A percentile compares a stretch with the other conserved stretches of the same genome.
phyloP scores from a whole-genome alignment of 768 basidiomycete species.

The Pulveroboletus sp. region DNA sequence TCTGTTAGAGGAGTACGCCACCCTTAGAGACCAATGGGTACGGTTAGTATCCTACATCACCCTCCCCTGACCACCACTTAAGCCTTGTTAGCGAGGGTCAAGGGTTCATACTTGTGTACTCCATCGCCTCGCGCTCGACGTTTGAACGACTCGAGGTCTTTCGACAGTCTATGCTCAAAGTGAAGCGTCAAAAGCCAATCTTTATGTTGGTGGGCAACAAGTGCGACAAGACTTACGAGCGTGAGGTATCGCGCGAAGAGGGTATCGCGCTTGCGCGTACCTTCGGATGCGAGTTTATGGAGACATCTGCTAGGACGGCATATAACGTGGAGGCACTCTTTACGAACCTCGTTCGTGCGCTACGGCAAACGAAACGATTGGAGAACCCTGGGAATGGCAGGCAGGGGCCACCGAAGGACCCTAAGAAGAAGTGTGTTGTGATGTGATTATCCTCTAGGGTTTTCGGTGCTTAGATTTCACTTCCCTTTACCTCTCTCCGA shows the following conservation, averaged over 20 bases:
- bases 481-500: constrained; percentile 66
- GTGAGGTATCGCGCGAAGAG: constrained; percentile 90
- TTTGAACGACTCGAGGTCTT: constrained; percentile 89
- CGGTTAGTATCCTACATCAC: constrained; percentile 52
- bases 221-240: constrained; percentile 84
- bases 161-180: constrained; percentile 84
- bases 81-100: constrained; percentile 78
- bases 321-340: constrained; percentile 90
- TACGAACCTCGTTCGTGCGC: constrained; percentile 76
- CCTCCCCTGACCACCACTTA: constrained; percentile 8
- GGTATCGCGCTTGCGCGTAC: constrained; percentile 75
- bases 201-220: constrained; percentile 98
- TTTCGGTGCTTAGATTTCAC: constrained; percentile 62
- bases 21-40: constrained; percentile 96
- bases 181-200: constrained; percentile 79
- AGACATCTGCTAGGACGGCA: constrained; percentile 95
- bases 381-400: constrained; percentile 43
- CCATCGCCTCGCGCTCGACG: constrained; percentile 89
- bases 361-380: constrained; percentile 62
- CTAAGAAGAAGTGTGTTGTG: constrained; percentile 65
- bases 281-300: constrained; percentile 91
- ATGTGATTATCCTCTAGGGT: constrained; percentile 69
- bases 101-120: constrained; percentile 97
- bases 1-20: constrained; percentile 87
- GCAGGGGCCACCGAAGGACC: constrained; percentile 41